phyloP scores from a whole-genome alignment of 257 asterid species.

The Rauvolfia tetraphylla region DNA sequence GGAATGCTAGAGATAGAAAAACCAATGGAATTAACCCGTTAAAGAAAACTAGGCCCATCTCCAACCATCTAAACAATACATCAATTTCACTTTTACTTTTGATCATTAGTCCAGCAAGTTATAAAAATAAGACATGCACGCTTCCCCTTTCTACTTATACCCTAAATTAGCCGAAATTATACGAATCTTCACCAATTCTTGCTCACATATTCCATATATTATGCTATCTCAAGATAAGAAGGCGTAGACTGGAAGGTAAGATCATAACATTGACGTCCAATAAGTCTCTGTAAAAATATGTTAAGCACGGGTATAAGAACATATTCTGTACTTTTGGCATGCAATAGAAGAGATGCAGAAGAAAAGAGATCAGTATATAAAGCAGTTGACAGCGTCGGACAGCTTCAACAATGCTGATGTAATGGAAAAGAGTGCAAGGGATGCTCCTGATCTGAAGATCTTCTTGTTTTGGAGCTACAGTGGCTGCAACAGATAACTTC shows the following conservation, averaged over 20 bases:
- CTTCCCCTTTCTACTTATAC: too few relatives aligned
- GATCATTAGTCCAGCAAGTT: too few relatives aligned
- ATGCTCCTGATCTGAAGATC: constrained; percentile 38
- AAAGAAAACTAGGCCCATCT: too few relatives aligned
- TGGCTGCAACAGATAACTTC: constrained; percentile 49
- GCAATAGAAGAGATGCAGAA: constrained; percentile 25
- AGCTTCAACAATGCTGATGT: constrained; percentile 18
- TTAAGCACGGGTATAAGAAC: neutral
- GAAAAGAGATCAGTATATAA: constrained; percentile 24
- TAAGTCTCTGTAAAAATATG: neutral
- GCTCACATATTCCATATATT: neutral
- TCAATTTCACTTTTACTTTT: too few relatives aligned
- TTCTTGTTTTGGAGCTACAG: constrained; percentile 38
- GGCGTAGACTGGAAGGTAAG: constrained; percentile 20
- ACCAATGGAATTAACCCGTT: too few relatives aligned
- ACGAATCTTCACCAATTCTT: too few relatives aligned
- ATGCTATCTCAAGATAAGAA: constrained; percentile 15
- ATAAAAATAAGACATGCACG: too few relatives aligned
- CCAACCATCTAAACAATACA: too few relatives aligned
- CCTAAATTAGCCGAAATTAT: too few relatives aligned
- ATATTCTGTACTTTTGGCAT: neutral
- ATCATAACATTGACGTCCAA: neutral
- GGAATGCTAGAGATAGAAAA: too few relatives aligned
- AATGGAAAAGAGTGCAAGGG: constrained; percentile 29
- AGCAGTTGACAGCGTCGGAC: constrained; percentile 18